These are phyloP conservation scores for Oryza meridionalis DNA, from an alignment of 176 grass and related monocot genomes.

Conservation along the genomic window DNA sequence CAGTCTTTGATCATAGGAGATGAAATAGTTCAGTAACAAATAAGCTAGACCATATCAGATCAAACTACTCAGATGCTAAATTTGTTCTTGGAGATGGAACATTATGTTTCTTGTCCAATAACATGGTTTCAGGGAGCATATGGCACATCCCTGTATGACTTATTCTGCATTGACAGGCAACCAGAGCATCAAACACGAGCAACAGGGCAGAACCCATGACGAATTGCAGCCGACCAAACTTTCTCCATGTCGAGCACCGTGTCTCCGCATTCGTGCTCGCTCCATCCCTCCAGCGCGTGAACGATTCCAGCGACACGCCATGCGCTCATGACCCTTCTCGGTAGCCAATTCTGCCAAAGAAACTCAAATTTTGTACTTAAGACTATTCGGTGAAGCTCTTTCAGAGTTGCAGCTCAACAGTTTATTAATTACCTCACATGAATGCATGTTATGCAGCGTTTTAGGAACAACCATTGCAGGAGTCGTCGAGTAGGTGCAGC, in stretches of 20 bases:
- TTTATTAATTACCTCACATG: constrained; percentile 65
- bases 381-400: constrained; percentile 5
- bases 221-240: constrained; percentile 66
- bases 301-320: constrained; percentile 81
- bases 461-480: constrained; percentile 77
- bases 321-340: constrained; percentile 89
- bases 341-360: constrained; percentile 80
- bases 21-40: background rate
- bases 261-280: constrained; percentile 71
- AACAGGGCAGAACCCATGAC: constrained; percentile 67
- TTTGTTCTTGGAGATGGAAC: background rate
- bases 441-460: constrained; percentile 74
- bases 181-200: constrained; percentile 28
- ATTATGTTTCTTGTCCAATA: background rate
- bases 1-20: background rate
- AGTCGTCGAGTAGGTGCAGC: constrained; percentile 65
- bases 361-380: background rate
- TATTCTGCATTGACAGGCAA: constrained; percentile 13
- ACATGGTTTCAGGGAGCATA: background rate
- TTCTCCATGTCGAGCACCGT: constrained; percentile 61
- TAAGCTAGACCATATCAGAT: background rate
- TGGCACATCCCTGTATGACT: background rate
- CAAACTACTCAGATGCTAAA: constrained; percentile 3
- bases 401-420: background rate
- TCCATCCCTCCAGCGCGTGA: constrained; percentile 71